Evolutionary conservation across 768 basidiomycete genomes (phyloP), one percentile per base, ranked within the genome.

Genomic region (Megacollybia marginata): DNA sequence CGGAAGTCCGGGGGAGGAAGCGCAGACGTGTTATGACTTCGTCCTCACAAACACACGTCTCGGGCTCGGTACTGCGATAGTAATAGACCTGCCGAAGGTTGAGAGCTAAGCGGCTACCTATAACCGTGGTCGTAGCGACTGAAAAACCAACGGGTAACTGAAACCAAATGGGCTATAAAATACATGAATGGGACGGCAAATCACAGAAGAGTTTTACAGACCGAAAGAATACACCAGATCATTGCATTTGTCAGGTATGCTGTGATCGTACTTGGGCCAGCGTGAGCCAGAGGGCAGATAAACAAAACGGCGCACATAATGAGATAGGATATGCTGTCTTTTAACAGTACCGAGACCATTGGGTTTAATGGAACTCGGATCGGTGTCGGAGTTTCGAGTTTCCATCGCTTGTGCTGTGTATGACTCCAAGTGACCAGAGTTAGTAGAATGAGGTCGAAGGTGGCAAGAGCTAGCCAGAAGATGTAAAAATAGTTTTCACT

Each of bases 81-180:
- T 65, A 65, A 50, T 65, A 65, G 6, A 57, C 58, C 36, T 49
- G 50, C 4, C 62, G 64, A 20, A 67, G 58, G 43, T 58, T 61
- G 23, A 67, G 57, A 11, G 62, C 48, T 28, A 64, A 50, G 45
- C 65, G 55, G 52, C 53, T 54, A 4, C 65, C 65, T 48, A 60
- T 56, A 31, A 64, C 55, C 48, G 59, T 59, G 23, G 57, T 59
- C 50, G 50, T 54, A 38, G 57, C 58, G 13, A 59, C 49, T 12
- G 60, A 55, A 46, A 62, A 57, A 4, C 55, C 58, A 49, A 56
- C 52, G 12, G 58, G 61, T 32, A 63, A 47, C 20, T 47, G 48
- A n/a, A 55, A 49, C 63, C 60, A 62, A 32, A 54, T 50, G 7
- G 54, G 47, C 65, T 64, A 44, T 11, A 19, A 44, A 19, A 23